Evolutionary conservation across 1,139 yeast species (phyloP), one percentile per base, ranked within the genome.

Genomic region (Nadsonia commutata): DNA sequence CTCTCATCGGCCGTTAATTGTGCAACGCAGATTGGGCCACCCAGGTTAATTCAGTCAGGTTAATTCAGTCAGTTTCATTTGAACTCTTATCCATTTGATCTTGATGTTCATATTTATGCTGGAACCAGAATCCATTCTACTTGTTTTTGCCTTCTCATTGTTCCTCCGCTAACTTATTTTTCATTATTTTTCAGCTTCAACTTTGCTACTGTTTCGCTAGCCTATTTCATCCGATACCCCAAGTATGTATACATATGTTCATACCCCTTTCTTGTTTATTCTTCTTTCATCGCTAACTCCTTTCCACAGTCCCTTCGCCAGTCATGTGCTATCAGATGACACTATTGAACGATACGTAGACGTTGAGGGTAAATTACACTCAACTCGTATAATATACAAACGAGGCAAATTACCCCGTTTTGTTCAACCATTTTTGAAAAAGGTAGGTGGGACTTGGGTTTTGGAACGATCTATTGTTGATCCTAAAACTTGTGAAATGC

Each of bases 291-390:
- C 19, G 13, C 20, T 22, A 11, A 27, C 33, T 27, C 33, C 8
- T 3, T 38, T 38, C 41, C 39, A 38, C 39, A 57, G 60, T 56
- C 98, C 98, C 2, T 86, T 72, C 57, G 80, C 96, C 36, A 66
- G 76, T n/a, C 96, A 90, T 64, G 96, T 90, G 13, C 66, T 80
- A 40, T 80, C 94, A 13, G 78, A 78, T 37, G 98, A 90, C 58
- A 83, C 95, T 2, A 60, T 83, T 21, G 77, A 76, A 39, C 67
- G 67, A 40, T 62, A 66, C 50, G 68, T 80, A 22, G 88, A 81
- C 51, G 56, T 59, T 0, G 62, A 74, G 16, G 94, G 94, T 18
- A 67, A 77, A 44, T 68, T 86, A 43, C 72, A 76, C 52, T 76
- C 84, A 36, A 83, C 94, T 8, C 71, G 90, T 53, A 64, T 90